Percentiles rank a stretch among this genome's conserved stretches.
These are phyloP conservation scores for Xylariaceae sp. DNA, from an alignment of 2,329 filamentous ascomycete genomes.

Conservation along the genomic window DNA sequence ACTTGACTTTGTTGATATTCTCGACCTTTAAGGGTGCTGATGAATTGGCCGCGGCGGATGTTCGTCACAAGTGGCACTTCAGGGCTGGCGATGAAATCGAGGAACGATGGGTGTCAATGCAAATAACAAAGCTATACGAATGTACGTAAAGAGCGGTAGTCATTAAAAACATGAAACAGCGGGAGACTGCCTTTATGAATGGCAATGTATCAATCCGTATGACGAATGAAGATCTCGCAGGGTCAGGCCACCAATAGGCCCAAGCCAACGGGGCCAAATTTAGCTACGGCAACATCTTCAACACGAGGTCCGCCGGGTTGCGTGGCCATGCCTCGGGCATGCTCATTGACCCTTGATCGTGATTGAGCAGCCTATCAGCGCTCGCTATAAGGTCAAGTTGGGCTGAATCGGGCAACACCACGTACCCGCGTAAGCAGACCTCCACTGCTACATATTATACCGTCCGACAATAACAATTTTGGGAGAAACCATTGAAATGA, in stretches of 20 bases:
- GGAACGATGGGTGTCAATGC: no score
- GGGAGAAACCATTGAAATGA: not conserved
- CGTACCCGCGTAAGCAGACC: not conserved
- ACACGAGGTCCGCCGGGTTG: constrained; percentile 3
- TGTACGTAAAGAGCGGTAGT: no score
- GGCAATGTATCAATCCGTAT: no score
- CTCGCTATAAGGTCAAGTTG: not conserved
- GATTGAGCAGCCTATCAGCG: constrained; percentile 13
- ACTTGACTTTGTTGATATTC: no score
- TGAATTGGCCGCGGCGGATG: no score
- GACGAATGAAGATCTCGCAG: not conserved
- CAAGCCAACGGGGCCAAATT: constrained; percentile 1
- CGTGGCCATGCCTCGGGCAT: constrained; percentile 11
- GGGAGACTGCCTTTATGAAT: no score
- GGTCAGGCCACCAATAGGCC: constrained; percentile 6
- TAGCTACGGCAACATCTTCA: constrained; percentile 3
- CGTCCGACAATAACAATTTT: not conserved
- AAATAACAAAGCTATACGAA: no score
- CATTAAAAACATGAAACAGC: no score
- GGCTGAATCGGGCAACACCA: constrained; percentile 13
- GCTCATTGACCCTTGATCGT: not conserved
- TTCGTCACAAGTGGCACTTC: no score
- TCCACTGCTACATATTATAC: not conserved
- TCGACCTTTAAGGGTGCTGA: no score
- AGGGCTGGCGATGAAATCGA: no score